Percentiles rank a stretch among this genome's conserved stretches.
These are phyloP conservation scores for Cytospora piceae DNA, from an alignment of 2,329 filamentous ascomycete genomes.

Conservation along the genomic window DNA sequence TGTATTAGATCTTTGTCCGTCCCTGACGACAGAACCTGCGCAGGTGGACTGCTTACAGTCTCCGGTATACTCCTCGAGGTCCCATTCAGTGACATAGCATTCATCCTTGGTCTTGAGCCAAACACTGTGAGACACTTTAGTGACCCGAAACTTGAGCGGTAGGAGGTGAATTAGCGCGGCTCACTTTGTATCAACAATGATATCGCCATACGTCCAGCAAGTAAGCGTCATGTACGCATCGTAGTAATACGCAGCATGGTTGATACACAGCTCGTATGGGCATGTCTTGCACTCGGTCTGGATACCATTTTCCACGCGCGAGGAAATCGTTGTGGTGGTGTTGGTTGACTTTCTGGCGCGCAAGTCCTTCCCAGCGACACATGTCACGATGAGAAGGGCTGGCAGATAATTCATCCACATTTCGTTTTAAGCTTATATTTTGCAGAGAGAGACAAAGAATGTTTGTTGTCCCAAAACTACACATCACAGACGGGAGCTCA, in stretches of 20 bases:
- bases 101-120: conserved; percentile 26
- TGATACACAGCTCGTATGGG: conserved; percentile 27
- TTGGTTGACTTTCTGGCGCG: conserved; percentile 1
- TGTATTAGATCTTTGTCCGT: background rate
- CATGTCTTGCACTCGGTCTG: conserved; percentile 29
- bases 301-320: conserved; percentile 21
- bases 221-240: conserved; percentile 16
- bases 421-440: background rate
- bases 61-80: conserved; percentile 24
- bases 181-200: conserved; percentile 28
- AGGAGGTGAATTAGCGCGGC: background rate
- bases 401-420: background rate
- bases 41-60: conserved; percentile 18
- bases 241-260: conserved; percentile 17
- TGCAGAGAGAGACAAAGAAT: background rate
- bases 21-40: background rate
- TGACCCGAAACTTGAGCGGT: background rate
- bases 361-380: conserved; percentile 5
- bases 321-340: conserved; percentile 23
- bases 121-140: conserved; percentile 6
- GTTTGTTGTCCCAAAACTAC: background rate
- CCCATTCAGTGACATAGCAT: conserved; percentile 30
- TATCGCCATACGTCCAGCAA: conserved; percentile 28
- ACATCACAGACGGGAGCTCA: background rate
- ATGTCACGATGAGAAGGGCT: conserved; percentile 7